Conservation (phyloP, 345 rosid genomes). For the Eutrema japonicum region DNA sequence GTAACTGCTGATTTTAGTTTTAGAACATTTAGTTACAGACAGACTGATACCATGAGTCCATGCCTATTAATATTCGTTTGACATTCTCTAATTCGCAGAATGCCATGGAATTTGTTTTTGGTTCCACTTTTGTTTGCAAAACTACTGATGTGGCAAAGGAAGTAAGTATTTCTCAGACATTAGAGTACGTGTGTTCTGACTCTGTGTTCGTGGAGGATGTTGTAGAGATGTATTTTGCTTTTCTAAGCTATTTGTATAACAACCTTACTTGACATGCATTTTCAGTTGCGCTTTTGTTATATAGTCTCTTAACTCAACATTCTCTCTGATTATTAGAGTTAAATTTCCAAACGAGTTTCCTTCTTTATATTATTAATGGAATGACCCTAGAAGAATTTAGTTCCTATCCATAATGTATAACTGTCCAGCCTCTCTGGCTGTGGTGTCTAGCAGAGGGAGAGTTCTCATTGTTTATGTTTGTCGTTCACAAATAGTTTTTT, state of each 20-base stretch:
- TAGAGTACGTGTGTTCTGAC: constrained; percentile 8
- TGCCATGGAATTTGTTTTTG: constrained; percentile 94
- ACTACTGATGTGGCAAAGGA: constrained; percentile 80
- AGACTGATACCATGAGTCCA: constrained; percentile 5
- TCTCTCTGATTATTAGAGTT: not conserved
- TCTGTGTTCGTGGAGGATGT: not conserved
- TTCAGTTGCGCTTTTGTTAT: constrained; percentile 6
- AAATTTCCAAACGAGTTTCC: constrained; percentile 1
- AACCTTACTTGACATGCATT: constrained; percentile 15
- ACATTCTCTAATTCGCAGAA: constrained; percentile 52
- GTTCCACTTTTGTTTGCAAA: constrained; percentile 96
- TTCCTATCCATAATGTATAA: not conserved
- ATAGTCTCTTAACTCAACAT: constrained; percentile 2
- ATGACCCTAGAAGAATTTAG: constrained; percentile 1
- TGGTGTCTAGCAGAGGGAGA: constrained; percentile 23
- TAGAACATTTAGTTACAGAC: not conserved
- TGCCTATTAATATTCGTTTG: constrained; percentile 15
- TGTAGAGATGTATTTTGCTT: not conserved
- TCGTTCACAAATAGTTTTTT: not conserved
- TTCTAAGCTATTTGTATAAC: not conserved
- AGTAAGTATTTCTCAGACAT: constrained; percentile 52
- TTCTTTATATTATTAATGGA: not conserved
- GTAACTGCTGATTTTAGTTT: constrained; percentile 8
- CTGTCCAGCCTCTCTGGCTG: constrained; percentile 3
- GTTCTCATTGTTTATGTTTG: not conserved